These are phyloP conservation scores for Hyaloscypha finlandica DNA, from an alignment of 495 filamentous ascomycete genomes.

Conservation along the genomic window DNA sequence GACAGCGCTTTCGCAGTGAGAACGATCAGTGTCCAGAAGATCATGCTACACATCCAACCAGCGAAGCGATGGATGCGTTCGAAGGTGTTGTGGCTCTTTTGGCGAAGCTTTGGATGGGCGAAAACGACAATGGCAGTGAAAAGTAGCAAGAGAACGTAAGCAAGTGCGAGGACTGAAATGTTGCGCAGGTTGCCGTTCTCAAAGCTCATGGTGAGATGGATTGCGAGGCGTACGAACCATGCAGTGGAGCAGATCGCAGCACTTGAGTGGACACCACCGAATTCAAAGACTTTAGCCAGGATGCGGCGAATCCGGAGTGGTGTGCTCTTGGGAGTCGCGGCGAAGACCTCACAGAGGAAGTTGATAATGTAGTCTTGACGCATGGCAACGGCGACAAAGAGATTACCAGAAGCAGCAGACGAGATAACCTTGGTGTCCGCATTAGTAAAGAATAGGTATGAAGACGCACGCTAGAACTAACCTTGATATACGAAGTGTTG, in stretches of 20 bases:
- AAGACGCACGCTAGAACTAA: too few relatives aligned
- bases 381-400: constrained; percentile 43
- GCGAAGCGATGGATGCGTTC: constrained; percentile 67
- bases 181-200: constrained; percentile 44
- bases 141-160: constrained; percentile 19
- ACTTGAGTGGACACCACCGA: constrained; percentile 74
- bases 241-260: constrained; percentile 64
- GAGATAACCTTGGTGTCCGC: neutral
- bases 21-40: constrained; percentile 57
- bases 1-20: constrained; percentile 32
- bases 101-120: constrained; percentile 54
- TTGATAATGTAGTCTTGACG: constrained; percentile 79
- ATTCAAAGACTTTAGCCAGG: constrained; percentile 74
- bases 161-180: constrained; percentile 11
- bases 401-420: constrained; percentile 18
- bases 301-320: constrained; percentile 61
- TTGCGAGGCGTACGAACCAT: constrained; percentile 63
- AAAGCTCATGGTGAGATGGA: constrained; percentile 40
- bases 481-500: too few relatives aligned
- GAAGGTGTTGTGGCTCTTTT: constrained; percentile 61
- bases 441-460: too few relatives aligned
- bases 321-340: constrained; percentile 52
- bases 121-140: constrained; percentile 45
- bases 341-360: constrained; percentile 62
- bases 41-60: constrained; percentile 60